Conservation (phyloP, 306 rosid genomes). For the Glycine tomentella region DNA sequence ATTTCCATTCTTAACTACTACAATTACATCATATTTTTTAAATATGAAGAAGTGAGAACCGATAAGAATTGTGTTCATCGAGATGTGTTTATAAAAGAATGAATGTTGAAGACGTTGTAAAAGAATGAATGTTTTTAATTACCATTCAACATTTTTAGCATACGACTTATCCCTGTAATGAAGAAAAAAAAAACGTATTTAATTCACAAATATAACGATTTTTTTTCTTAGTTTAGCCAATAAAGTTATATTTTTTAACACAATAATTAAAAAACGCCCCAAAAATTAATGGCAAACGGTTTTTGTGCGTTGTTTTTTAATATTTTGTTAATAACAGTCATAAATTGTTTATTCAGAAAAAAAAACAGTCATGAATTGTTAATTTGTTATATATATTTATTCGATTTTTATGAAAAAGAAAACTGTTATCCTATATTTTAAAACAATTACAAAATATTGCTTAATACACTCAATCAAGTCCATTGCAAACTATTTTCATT, state of each 20-base stretch:
- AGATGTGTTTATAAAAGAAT: not conserved
- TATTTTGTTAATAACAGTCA: not conserved
- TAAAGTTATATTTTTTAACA: not conserved
- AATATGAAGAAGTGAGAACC: not conserved
- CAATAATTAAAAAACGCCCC: not conserved
- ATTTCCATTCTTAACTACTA: slow-evolving; percentile 46
- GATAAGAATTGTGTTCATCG: slow-evolving; percentile 8
- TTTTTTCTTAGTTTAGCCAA: not conserved
- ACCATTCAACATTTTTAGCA: not conserved
- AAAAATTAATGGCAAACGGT: not conserved
- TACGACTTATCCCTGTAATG: too few species aligned
- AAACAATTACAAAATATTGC: too few species aligned
- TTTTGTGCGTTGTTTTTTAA: not conserved
- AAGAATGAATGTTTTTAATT: not conserved
- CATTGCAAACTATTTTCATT: too few species aligned
- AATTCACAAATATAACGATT: not conserved
- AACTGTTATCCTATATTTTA: not conserved
- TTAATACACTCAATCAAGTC: too few species aligned
- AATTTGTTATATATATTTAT: not conserved
- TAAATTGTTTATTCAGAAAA: not conserved
- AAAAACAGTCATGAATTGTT: too few species aligned
- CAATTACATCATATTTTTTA: not conserved
- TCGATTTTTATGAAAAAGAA: not conserved
- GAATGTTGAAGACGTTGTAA: not conserved
- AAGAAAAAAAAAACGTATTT: too few species aligned